Percentiles rank a stretch among this genome's conserved stretches.
These are phyloP conservation scores for Myriosclerotinia scirpicola DNA, from an alignment of 2,329 filamentous ascomycete genomes.

Conservation along the genomic window DNA sequence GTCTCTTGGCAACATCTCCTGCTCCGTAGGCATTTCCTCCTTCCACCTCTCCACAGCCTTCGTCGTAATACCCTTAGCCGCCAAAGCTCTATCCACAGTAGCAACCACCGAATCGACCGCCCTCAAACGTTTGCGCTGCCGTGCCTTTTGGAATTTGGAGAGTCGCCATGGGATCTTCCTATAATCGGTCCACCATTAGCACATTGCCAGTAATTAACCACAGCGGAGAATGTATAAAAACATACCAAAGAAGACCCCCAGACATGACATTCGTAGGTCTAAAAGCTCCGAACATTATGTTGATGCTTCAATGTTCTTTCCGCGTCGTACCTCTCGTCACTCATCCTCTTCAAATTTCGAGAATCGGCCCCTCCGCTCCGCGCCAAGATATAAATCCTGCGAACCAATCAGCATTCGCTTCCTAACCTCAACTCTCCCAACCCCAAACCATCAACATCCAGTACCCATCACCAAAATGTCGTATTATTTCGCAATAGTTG, in stretches of 20 bases:
- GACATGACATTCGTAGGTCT: constrained; percentile 74
- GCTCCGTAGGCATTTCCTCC: constrained; percentile 90
- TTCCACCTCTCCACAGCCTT: constrained; percentile 90
- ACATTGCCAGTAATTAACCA: constrained; percentile 3
- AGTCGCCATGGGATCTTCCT: constrained; percentile 97
- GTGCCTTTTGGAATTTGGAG: constrained; percentile 84
- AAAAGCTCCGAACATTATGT: constrained; percentile 77
- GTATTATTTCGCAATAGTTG: constrained; percentile 97
- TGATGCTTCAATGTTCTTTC: constrained; percentile 37
- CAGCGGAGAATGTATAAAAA: constrained; percentile 7
- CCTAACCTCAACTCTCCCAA: constrained; percentile 24
- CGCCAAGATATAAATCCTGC: constrained; percentile 32
- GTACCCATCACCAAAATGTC: constrained; percentile 63
- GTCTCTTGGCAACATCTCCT: constrained; percentile 92
- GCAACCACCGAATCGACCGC: constrained; percentile 86
- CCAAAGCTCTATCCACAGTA: constrained; percentile 75
- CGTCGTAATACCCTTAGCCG: constrained; percentile 67
- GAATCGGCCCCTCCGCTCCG: constrained; percentile 29
- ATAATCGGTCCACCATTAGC: constrained; percentile 29
- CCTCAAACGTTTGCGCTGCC: constrained; percentile 79
- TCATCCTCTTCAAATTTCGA: constrained; percentile 26
- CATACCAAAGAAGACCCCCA: constrained; percentile 79
- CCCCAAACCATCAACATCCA: constrained; percentile 18
- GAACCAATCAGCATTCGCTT: constrained; percentile 34
- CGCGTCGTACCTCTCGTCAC: background rate